Base-by-base conservation (phyloP, 306 rosid genomes). In the Cajanus cajan region DNA sequence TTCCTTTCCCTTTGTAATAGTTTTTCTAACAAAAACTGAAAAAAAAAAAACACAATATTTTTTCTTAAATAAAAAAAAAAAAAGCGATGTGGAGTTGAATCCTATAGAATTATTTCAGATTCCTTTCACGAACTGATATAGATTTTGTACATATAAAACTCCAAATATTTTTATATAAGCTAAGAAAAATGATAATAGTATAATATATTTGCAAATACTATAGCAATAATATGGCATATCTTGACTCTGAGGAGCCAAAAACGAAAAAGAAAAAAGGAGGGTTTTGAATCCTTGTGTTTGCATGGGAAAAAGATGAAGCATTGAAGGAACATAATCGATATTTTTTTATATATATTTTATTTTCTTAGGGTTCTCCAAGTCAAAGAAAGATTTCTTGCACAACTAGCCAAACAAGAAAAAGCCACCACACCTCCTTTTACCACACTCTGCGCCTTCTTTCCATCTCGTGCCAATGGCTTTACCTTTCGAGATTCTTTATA, bases 311-410 rank as follows among this genome's bases (percentile, higher is more conserved):
- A 74, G 81, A 48, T 67, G 65, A 74, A 76, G 73, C 51, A 87
- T 82, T 51, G 39, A 77, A 80, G 74, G 90, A 85, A 88, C 76
- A 81, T 73, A 40, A 84, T 82, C 69, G 22, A 41, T 68, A 68
- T 48, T 65, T 43, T 75, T 68, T 58, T 55, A n/a, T n/a, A n/a
- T n/a, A n/a, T n/a, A n/a, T n/a, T n/a, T n/a, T n/a, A n/a, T 41
- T 77, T 62, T 50, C 44, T 28, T 65, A 71, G 86, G 85, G 88
- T 65, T 86, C 78, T 65, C 77, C 50, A 88, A 93, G 98, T 93
- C 94, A 91, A 93, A 89, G 88, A 86, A 89, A 87, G 91, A 89
- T 91, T 91, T 91, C 88, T 93, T 85, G 90, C 69, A 90, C 77
- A 93, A 89, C 78, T 81, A 68, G 88, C 89, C 90, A 89, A 88